Base-by-base conservation (phyloP, 352 stramenopile species). In the Phytophthora nicotianae region DNA sequence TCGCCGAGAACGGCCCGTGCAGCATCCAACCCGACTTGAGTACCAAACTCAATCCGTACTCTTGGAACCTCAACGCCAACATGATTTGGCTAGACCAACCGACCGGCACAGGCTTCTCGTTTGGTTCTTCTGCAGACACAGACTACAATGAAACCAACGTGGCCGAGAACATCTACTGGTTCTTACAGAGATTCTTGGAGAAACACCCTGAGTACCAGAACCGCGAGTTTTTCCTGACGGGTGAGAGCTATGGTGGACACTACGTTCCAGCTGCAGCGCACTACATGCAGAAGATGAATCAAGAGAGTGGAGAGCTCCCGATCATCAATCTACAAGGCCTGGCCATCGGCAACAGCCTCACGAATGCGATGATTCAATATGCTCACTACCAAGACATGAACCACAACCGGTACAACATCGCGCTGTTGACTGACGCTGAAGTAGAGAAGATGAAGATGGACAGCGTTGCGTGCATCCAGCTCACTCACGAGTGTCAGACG, bases 51-150 rank as follows among this genome's bases (percentile, higher is more conserved):
- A 87, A 87, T 35, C 63, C 64, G 29, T 81, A 83, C 38, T 60
- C 74, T 45, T 89, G 79, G 79, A 86, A 69, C 52, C 70, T 37
- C 29, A 68, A 75, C 32, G 77, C 79, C 21, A 89, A 86, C 32
- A 55, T 84, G 14, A 70, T 88, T 26, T 88, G 75, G 71, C 70
- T 88, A 8, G 78, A 88, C 41, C 78, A 88, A 52, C 79, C 79
- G 3, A 70, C 71, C 7, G 66, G 70, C 27, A 67, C 75, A 9
- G 79, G 79, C 10, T 88, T 80, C 50, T 87, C 77, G 17, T 72
- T 68, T 35, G 61, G 62, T n/a, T 55, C 38, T 3, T 17, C 53
- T 4, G 60, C 52, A 5, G 75, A 87, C 40, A 59, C 62, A 33
- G 75, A 82, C 55, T 52, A 56, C 17, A 81, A 72, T 40, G 71